Percentiles rank a stretch among this genome's conserved stretches.
Evolutionary conservation across 129 eudicot species (phyloP).

Genomic region (Erigeron canadensis): DNA sequence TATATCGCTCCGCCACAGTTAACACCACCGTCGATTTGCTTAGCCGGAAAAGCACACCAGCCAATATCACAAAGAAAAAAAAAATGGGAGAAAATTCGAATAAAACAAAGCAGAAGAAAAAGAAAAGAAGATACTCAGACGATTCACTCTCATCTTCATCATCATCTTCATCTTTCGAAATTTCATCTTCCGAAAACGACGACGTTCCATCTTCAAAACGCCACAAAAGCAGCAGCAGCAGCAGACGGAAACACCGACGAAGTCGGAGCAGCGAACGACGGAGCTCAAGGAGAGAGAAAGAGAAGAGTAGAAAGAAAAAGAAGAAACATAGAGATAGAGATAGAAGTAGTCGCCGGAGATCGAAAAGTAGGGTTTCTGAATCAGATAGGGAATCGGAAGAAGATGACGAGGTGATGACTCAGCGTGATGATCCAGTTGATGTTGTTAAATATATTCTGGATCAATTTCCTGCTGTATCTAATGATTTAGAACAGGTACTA

Average conservation of each 20-base stretch:
- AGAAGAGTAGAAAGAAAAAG: slow-evolving; percentile 37
- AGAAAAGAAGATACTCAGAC: slow-evolving; percentile 35
- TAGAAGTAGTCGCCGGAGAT: slow-evolving; percentile 37
- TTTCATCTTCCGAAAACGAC: slow-evolving; percentile 32
- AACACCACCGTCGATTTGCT: neutral
- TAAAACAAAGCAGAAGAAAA: slow-evolving; percentile 25
- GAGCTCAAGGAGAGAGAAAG: slow-evolving; percentile 43
- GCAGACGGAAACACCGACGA: slow-evolving; percentile 38
- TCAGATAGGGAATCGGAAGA: slow-evolving; percentile 60
- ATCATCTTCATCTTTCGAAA: slow-evolving; percentile 29
- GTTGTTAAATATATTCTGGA: slow-evolving; percentile 57
- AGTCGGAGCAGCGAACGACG: slow-evolving; percentile 42
- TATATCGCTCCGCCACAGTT: neutral
- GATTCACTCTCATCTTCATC: slow-evolving; percentile 37
- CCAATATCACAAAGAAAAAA: slow-evolving; percentile 6
- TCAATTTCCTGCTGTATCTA: slow-evolving; percentile 82
- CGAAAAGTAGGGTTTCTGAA: slow-evolving; percentile 33
- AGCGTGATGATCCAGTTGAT: slow-evolving; percentile 45
- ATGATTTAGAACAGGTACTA: slow-evolving; percentile 83
- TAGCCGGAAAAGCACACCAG: slow-evolving; percentile 5
- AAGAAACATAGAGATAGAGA: slow-evolving; percentile 37
- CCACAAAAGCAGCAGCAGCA: slow-evolving; percentile 49
- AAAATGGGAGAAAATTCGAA: slow-evolving; percentile 33
- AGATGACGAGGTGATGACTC: slow-evolving; percentile 21
- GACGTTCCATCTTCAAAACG: slow-evolving; percentile 40